These are phyloP conservation scores for Lentinus brumalis DNA, from an alignment of 768 basidiomycete species.

Conservation along the genomic window DNA sequence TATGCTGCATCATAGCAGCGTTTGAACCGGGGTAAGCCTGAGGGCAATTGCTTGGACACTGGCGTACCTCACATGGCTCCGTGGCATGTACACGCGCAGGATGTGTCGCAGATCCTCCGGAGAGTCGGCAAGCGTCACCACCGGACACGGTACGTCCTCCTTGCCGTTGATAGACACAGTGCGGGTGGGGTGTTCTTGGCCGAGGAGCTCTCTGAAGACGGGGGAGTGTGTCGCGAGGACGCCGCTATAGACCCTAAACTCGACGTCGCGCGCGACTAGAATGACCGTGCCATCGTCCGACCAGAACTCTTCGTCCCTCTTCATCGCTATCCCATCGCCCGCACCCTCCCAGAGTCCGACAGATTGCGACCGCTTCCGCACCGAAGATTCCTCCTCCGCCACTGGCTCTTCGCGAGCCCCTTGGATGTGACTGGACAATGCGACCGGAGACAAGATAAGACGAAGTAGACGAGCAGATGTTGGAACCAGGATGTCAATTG, in stretches of 20 bases:
- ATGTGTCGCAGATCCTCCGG: background rate
- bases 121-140: background rate
- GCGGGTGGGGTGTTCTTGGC: background rate
- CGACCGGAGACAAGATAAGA: too few relatives aligned
- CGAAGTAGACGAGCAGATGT: too few relatives aligned
- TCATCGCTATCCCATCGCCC: background rate
- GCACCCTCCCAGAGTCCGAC: too few relatives aligned
- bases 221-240: constrained; percentile 27
- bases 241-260: constrained; percentile 29
- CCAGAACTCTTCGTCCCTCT: constrained; percentile 25
- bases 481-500: too few relatives aligned
- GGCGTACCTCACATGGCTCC: background rate
- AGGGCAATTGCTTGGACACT: too few relatives aligned
- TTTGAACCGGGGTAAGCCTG: too few relatives aligned
- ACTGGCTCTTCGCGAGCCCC: too few relatives aligned
- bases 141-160: background rate
- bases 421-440: too few relatives aligned
- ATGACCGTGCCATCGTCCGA: constrained; percentile 32
- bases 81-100: background rate
- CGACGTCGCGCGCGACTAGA: constrained; percentile 24
- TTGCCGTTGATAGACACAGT: background rate
- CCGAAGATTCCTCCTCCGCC: too few relatives aligned
- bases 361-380: too few relatives aligned
- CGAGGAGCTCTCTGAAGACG: constrained; percentile 23
- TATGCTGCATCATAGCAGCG: background rate